Evolutionary conservation across 257 asterid species (phyloP), one percentile per base, ranked within the genome.

Genomic region (Primulina tabacum): DNA sequence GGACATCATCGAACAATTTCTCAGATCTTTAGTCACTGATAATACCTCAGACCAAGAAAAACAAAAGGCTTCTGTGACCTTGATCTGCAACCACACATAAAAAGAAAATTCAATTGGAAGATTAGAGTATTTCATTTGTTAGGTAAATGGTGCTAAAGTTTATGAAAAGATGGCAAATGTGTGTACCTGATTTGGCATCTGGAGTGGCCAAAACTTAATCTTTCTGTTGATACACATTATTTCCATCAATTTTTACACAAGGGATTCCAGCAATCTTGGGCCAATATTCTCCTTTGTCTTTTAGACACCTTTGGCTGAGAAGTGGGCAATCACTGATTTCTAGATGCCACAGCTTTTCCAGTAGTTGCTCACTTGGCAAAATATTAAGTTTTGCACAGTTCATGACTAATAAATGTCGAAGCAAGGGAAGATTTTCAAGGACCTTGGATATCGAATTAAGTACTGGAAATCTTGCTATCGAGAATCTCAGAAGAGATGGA

Each of bases 281-380:
- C 95, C 95, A 88, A 77, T 80, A 80, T 0, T 85, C 91, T 0
- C 95, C 95, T 74, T 6, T 82, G 61, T 79, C 89, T 43, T 73
- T 88, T 68, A 40, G 69, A 76, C 89, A 88, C 28, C 62, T 76
- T 8, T 76, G 78, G 60, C 71, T 80, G 71, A 88, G 77, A 70
- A 64, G 73, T 5, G 77, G 75, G 18, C 95, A 88, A 29, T 78
- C 83, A 30, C 88, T 88, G 50, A 88, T 83, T 50, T 85, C 91
- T 4, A 88, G 84, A 78, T 82, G 85, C 91, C 91, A 88, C 52
- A 88, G 89, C 74, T 76, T 79, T 68, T 78, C 83, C 4, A 88
- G 86, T 59, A 85, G 73, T 61, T 32, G 43, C n/a, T 79, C 82
- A 6, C 82, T 60, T 0, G 91, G 95, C 89, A 88, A 77, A 52